Base-by-base conservation (phyloP, 1,284 basidiomycete genomes). In the Inonotus hispidus region DNA sequence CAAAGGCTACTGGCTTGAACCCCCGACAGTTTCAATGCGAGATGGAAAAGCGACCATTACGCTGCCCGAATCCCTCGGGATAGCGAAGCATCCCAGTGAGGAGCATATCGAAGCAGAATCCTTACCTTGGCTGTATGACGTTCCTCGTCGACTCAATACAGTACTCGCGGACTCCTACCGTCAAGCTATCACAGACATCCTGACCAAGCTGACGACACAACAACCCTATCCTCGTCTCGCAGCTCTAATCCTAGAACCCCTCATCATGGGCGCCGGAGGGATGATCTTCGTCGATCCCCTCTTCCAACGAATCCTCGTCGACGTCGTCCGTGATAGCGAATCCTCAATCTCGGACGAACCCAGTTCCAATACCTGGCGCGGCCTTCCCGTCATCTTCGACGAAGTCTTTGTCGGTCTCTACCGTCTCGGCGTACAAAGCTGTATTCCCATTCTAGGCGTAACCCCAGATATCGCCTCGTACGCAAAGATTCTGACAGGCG, bases 271-370 rank as follows among this genome's bases (percentile, higher is more conserved):
- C 14, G 95, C 96, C 0, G 96, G 93, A 0, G 96, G 96, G 0
- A 98, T 98, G 96, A 79, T 95, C 43, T 98, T 98, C 70, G 94
- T 98, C 53, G 96, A 99, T 69, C 96, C 96, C 0, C 85, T 99
- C 38, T 98, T 96, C 80, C 96, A 99, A 71, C 83, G 92, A 21
- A 77, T 94, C 43, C 75, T 99, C 63, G 78, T 98, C 53, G 93
- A 97, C 67, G 81, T 85, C 2, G 90, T 93, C 5, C 85, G 96
- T 37, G 78, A 76, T 1, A 67, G 69, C 21, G 70, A 62, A 66
- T 6, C 68, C 14, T 59, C 60, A 16, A 14, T 68, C 10, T 55
- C 66, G 16, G 57, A 67, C 4, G n/a, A n/a, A n/a, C n/a, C n/a
- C n/a, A n/a, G n/a, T n/a, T n/a, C n/a, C n/a, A 64, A 68, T 2